Evolutionary conservation across 1,139 yeast genomes (phyloP).

Genomic region (Blastobotrys apis): DNA sequence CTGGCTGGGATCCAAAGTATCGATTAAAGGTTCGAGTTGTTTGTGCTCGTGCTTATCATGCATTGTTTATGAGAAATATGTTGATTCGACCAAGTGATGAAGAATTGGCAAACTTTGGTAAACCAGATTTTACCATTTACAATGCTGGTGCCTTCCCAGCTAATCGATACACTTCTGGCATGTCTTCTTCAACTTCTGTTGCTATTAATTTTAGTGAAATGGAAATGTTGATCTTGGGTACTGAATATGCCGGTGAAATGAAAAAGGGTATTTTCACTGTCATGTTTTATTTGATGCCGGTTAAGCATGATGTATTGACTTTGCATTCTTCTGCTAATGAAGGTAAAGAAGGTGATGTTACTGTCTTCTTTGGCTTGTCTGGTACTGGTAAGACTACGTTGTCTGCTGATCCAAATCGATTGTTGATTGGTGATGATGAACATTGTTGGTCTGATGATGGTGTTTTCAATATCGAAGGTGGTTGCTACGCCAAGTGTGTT

Average conservation of each 20-base stretch:
- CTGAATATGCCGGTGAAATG: slow-evolving; percentile 99
- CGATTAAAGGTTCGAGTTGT: slow-evolving; percentile 94
- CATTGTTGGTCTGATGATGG: slow-evolving; percentile 99
- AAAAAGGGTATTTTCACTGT: slow-evolving; percentile 98
- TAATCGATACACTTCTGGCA: slow-evolving; percentile 91
- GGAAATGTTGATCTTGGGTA: slow-evolving; percentile 99
- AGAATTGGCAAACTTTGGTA: slow-evolving; percentile 86
- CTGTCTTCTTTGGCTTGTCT: slow-evolving; percentile 92
- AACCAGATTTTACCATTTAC: slow-evolving; percentile 97
- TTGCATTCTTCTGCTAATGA: slow-evolving; percentile 95
- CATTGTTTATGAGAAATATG: slow-evolving; percentile 97
- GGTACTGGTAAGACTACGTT: slow-evolving; percentile 99
- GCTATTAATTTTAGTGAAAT: slow-evolving; percentile 94
- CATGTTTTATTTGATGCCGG: slow-evolving; percentile 98
- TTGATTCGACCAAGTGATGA: slow-evolving; percentile 90
- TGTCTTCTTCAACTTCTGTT: slow-evolving; percentile 94
- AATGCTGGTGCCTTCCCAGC: slow-evolving; percentile 99
- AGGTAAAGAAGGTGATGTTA: slow-evolving; percentile 78
- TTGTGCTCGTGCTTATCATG: slow-evolving; percentile 98
- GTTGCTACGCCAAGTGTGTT: slow-evolving; percentile 97
- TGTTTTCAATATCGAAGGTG: slow-evolving; percentile 99
- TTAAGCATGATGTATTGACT: slow-evolving; percentile 84
- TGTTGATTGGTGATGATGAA: slow-evolving; percentile 96
- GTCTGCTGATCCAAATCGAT: slow-evolving; percentile 93
- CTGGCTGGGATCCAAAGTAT: slow-evolving; percentile 99